Base-by-base conservation (phyloP, 176 grass and related monocot species). In the Carex scoparia region DNA sequence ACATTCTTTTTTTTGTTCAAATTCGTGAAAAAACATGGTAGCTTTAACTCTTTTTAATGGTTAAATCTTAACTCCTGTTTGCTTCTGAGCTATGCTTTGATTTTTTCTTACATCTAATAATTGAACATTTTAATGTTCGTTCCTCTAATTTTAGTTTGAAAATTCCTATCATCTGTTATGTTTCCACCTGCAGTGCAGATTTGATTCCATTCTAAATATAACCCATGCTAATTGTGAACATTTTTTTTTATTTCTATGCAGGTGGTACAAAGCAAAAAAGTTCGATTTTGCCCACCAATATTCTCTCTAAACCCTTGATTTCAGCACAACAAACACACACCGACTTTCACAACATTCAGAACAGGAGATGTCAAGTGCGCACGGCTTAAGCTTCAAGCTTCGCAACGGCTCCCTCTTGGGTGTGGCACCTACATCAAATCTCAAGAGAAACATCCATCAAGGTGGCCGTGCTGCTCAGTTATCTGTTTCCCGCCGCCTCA, bases 321-420 rank as follows among this genome's bases (percentile, higher is more conserved):
- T 79, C 53, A 32, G 13, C 74, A 83, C 55, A 83, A 67, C 78
- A 65, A 35, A 10, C 13, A 79, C 18, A 48, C 7, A 69, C 81
- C 6, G 4, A 81, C 79, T 18, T 59, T 44, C 28, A 27, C 79
- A 83, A 46, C 27, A 53, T 83, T 83, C 18, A 54, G 57, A 79
- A 80, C 30, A 38, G 60, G 85, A 83, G 10, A 99, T 99, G 96
- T 90, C 96, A 69, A 86, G 91, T 68, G 87, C 94, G 46, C 93
- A 89, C 35, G 91, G 91, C 54, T 88, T 86, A 37, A 79, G 85
- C 55, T 64, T 91, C 74, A 95, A 94, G 90, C 86, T 90, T 16
- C 86, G 49, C 42, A 84, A 77, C 28, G 18, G 61, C n/a, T 75
- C 66, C 42, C 79, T 70, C 69, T 23, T 60, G 80, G 54, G 80